Evolutionary conservation across 441 rosid species (phyloP).

Genomic region (Gossypium laxum): DNA sequence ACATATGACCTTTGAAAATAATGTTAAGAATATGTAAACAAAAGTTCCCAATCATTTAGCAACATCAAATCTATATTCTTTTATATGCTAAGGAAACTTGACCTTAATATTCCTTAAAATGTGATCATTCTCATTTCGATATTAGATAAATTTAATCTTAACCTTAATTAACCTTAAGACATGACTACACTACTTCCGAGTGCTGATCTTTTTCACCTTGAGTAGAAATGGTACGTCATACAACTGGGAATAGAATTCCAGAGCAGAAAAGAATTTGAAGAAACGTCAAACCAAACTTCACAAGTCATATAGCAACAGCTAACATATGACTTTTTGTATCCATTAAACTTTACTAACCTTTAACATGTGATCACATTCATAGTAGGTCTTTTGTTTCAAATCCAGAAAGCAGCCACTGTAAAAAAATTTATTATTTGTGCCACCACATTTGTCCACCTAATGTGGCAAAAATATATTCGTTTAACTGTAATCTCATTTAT

Average conservation of each 20-base stretch:
- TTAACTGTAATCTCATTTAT: not conserved
- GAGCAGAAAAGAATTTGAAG: not conserved
- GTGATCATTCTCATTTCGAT: not conserved
- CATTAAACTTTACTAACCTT: not conserved
- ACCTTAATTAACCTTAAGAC: not conserved
- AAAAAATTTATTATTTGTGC: not conserved
- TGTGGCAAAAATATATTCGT: not conserved
- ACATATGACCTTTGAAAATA: not conserved
- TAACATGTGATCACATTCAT: not conserved
- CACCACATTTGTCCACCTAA: not conserved
- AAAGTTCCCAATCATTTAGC: not conserved
- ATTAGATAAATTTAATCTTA: not conserved
- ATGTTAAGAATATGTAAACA: not conserved
- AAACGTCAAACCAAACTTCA: not conserved
- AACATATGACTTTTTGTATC: not conserved
- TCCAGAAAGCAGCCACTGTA: not conserved
- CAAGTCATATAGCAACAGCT: not conserved
- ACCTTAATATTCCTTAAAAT: not conserved
- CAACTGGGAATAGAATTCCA: not conserved
- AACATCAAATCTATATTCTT: not conserved
- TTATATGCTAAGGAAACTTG: not conserved
- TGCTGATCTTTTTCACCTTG: not conserved
- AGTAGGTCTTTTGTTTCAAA: not conserved
- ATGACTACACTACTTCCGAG: not conserved
- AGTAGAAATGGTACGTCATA: not conserved